Evolutionary conservation across 306 rosid genomes (phyloP), one percentile per base, ranked within the genome.

Genomic region (Vigna angularis): DNA sequence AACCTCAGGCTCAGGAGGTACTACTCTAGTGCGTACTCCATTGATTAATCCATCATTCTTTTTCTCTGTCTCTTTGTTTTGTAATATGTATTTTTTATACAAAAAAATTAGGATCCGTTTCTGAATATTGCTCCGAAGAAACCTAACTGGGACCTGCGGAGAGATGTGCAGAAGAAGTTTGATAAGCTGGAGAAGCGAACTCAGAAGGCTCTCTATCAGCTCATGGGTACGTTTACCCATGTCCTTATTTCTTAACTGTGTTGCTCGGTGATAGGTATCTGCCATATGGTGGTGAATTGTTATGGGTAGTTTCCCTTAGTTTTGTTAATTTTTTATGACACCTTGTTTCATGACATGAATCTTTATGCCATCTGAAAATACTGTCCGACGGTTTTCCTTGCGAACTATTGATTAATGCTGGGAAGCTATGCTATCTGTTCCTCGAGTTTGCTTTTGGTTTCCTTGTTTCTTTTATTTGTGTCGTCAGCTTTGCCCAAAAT

Each of bases 91-190:
- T 48, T 9, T 9, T 2, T 32, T 55, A 2, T 44, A 9, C 1
- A 40, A 40, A 40, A 40, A 42, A 3, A 11, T 4, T 55, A 92
- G 98, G 99, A 95, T 38, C 99, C 97, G 8, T 93, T 95, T 66
- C 90, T 95, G 66, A 95, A 89, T 76, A 95, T 95, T 81, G 98
- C 99, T 79, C 98, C 99, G 12, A 95, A 95, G 82, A 95, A 95
- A 74, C 99, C 99, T 30, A 95, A 95, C 66, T 95, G 99, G 99
- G 99, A 95, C 71, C 84, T 95, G 17, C 69, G 96, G 18, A 89
- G 98, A 86, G 99, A 93, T 44, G 99, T 95, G 81, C 98, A 95
- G 89, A 95, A 91, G 90, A 95, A 90, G 90, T 89, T 95, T 38
- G 98, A 95, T 84, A 93, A 91, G 88, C 94, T 95, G n/a, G 99